phyloP scores from a whole-genome alignment of 768 basidiomycete genomes.

The Leccinum broughii region DNA sequence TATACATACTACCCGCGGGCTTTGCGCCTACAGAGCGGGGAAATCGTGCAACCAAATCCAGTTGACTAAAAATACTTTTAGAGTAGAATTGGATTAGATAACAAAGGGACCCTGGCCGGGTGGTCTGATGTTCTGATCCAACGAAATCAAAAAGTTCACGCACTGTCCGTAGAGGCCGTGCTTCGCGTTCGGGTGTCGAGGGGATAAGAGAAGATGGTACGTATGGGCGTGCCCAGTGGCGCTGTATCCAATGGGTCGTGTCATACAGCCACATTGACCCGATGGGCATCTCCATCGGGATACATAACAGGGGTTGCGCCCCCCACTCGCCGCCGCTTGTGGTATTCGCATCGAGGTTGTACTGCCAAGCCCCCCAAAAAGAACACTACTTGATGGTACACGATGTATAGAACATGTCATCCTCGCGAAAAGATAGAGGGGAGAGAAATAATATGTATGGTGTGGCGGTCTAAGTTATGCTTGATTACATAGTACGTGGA shows the following conservation, averaged over 20 bases:
- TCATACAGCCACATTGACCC: neutral
- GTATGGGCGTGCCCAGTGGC: neutral
- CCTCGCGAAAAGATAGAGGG: neutral
- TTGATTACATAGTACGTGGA: neutral
- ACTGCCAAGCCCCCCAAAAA: neutral
- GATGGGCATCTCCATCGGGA: neutral
- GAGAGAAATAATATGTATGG: neutral
- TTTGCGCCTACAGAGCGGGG: neutral
- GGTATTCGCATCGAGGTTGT: too few species aligned
- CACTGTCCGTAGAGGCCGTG: neutral
- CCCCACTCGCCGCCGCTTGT: neutral
- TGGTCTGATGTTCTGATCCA: neutral
- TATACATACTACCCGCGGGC: neutral
- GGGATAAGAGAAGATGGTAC: neutral
- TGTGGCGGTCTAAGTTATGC: constrained; percentile 8
- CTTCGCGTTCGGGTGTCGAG: neutral
- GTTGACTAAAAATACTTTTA: neutral
- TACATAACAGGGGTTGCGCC: neutral
- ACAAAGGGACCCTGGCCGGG: neutral
- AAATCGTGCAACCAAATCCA: neutral
- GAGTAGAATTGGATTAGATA: neutral
- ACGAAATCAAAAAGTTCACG: neutral
- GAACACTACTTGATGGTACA: neutral
- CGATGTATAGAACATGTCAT: neutral
- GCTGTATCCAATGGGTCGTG: neutral